Evolutionary conservation across 805 yeast genomes (phyloP), one percentile per base, ranked within the genome.

Genomic region (Scheffersomyces lignosus): DNA sequence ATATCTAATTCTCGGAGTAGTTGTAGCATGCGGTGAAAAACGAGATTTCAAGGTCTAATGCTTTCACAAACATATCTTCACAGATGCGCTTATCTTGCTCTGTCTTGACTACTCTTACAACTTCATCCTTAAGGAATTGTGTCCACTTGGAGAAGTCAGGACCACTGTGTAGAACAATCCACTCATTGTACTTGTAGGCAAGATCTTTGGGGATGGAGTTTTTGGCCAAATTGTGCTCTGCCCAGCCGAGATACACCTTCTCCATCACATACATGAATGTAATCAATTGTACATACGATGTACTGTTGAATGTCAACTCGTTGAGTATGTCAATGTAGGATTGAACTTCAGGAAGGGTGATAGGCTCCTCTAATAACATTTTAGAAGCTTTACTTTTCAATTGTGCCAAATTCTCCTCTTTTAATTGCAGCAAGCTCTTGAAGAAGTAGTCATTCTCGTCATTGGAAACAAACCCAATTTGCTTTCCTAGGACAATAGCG

Each of bases 151-250:
- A 58, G 38, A 77, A 77, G 7, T 52, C 72, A 3, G 54, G 56
- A 3, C 81, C 81, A 42, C 73, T 70, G 44, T 77, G 81, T 34
- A 77, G 52, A 30, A 56, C 65, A 28, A 77, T 66, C 81, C 82
- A 77, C 33, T 73, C 77, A 31, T 70, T 64, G 40, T 70, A 56
- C 43, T 71, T 74, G 64, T 71, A 75, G 17, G 61, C 63, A 24
- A 75, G 52, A 31, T 60, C 48, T 1, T 46, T 39, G 4, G 58
- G 50, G 15, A 52, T 44, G 3, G 24, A 36, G 5, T 43, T 46
- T 8, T 31, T 30, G 3, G 36, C 27, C 1, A 56, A 39, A 24
- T 62, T 57, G 39, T 60, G 48, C 22, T 70, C 64, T 1, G 79
- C 80, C 82, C 81, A 77, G 16, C 68, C 70, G 29, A 73, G 58